Percentiles rank a stretch among this genome's conserved stretches.
Conservation (phyloP, 345 rosid genomes). For the Gossypium ekmanianum region DNA sequence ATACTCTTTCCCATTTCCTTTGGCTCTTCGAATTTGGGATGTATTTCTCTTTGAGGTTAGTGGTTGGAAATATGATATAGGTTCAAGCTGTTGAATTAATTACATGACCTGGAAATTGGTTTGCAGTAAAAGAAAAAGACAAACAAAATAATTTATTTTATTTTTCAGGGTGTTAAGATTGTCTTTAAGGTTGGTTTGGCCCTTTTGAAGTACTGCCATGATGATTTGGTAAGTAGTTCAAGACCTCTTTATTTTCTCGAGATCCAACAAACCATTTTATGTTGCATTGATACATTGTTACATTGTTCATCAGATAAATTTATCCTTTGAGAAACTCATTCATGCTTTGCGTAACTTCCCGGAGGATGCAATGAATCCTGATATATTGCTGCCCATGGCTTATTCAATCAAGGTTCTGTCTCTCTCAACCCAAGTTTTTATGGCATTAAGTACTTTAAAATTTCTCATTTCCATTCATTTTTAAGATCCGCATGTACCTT, state of each 20-base stretch:
- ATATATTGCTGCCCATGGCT: constrained; percentile 81
- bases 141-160: neutral
- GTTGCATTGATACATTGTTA: neutral
- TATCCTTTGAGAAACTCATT: constrained; percentile 92
- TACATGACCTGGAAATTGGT: constrained; percentile 4
- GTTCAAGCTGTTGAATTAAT: neutral
- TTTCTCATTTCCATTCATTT: neutral
- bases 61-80: neutral
- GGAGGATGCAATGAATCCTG: constrained; percentile 91
- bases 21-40: constrained; percentile 97
- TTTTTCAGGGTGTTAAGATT: constrained; percentile 78
- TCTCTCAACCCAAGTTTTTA: neutral
- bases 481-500: neutral
- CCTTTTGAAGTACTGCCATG: constrained; percentile 78
- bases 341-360: constrained; percentile 89
- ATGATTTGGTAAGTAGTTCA: constrained; percentile 63
- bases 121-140: neutral
- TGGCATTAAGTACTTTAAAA: neutral
- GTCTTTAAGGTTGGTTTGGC: constrained; percentile 97
- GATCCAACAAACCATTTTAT: neutral
- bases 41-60: constrained; percentile 90
- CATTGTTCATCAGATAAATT: constrained; percentile 41
- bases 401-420: constrained; percentile 75
- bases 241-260: constrained; percentile 3
- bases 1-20: constrained; percentile 86